Conservation (phyloP, 352 stramenopile species). For the Globisporangium radiosum region DNA sequence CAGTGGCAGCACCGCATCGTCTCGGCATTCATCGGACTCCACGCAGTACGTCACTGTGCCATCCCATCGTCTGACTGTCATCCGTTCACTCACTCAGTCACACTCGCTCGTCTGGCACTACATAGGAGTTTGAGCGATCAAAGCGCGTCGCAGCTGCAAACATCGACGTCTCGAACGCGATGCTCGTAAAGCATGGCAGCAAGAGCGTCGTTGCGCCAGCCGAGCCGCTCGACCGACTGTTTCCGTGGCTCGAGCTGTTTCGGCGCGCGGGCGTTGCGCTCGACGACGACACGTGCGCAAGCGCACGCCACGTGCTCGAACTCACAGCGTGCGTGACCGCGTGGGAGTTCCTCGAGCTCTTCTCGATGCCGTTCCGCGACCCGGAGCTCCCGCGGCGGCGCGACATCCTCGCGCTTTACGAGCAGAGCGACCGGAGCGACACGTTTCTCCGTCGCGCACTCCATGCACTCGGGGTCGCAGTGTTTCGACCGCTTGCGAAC, state of each 20-base stretch:
- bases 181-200: constrained; percentile 9
- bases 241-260: constrained; percentile 69
- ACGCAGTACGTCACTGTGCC: constrained; percentile 27
- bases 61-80: too few species aligned
- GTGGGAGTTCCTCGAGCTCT: constrained; percentile 75
- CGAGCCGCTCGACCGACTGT: constrained; percentile 20
- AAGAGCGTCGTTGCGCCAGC: constrained; percentile 2
- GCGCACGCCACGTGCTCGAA: constrained; percentile 31
- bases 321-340: constrained; percentile 40
- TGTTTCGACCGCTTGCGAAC: constrained; percentile 42
- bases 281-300: constrained; percentile 43
- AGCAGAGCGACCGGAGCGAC: constrained; percentile 47
- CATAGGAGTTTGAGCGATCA: constrained; percentile 19
- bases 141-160: constrained; percentile 13
- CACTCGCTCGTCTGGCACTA: not conserved
- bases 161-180: constrained; percentile 12
- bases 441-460: constrained; percentile 50
- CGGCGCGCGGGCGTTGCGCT: constrained; percentile 43
- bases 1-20: constrained; percentile 63
- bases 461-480: constrained; percentile 31
- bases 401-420: constrained; percentile 59
- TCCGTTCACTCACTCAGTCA: not conserved
- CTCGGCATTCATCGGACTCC: constrained; percentile 52
- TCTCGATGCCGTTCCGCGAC: constrained; percentile 74
- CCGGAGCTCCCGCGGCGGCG: constrained; percentile 44